Evolutionary conservation across 805 yeast species (phyloP).

Genomic region (Cyberlindnera euphorbiae): DNA sequence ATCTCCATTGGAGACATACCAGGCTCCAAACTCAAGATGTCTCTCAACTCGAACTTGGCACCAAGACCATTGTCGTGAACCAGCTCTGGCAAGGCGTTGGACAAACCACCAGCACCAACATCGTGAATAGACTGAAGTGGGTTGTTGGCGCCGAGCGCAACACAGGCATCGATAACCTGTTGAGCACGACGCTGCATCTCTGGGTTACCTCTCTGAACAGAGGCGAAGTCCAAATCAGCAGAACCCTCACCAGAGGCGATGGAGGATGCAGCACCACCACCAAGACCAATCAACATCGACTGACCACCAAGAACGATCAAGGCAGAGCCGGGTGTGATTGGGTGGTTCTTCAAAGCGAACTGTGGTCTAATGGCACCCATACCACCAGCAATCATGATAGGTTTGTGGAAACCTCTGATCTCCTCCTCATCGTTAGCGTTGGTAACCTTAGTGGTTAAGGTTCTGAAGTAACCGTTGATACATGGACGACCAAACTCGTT

Average conservation of each 20-base stretch:
- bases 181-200: slow-evolving; percentile 99
- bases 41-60: slow-evolving; percentile 87
- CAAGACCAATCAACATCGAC: slow-evolving; percentile 95
- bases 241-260: slow-evolving; percentile 95
- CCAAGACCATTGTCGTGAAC: slow-evolving; percentile 97
- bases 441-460: slow-evolving; percentile 76
- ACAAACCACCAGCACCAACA: slow-evolving; percentile 99
- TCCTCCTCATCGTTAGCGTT: slow-evolving; percentile 61
- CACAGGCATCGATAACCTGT: slow-evolving; percentile 94
- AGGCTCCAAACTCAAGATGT: slow-evolving; percentile 85
- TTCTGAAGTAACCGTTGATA: slow-evolving; percentile 93
- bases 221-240: slow-evolving; percentile 94
- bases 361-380: slow-evolving; percentile 95
- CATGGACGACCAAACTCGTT: slow-evolving; percentile 99
- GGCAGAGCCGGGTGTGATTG: slow-evolving; percentile 86
- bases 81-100: slow-evolving; percentile 94
- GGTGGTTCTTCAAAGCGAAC: slow-evolving; percentile 80
- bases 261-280: slow-evolving; percentile 99
- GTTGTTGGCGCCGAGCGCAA: slow-evolving; percentile 64
- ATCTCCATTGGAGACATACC: slow-evolving; percentile 99
- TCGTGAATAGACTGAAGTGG: slow-evolving; percentile 97
- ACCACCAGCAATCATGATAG: slow-evolving; percentile 99
- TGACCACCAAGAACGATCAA: slow-evolving; percentile 96
- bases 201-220: slow-evolving; percentile 98
- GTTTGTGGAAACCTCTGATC: slow-evolving; percentile 95